A percentile compares a stretch with the other conserved stretches of the same genome.
phyloP scores from a whole-genome alignment of 305 asterid genomes.

The Fraxinus baroniana region DNA sequence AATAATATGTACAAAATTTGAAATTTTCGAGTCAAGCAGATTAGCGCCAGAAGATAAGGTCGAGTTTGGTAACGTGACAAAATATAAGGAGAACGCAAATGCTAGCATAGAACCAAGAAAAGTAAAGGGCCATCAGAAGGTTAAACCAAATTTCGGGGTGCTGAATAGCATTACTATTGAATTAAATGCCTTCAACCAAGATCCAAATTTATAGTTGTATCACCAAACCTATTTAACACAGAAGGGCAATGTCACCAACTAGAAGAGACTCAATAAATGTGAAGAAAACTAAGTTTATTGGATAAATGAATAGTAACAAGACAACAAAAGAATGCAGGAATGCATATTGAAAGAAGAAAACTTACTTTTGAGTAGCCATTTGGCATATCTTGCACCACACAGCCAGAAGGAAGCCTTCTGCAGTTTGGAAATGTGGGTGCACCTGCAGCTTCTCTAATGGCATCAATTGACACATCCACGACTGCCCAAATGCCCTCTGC shows the following conservation, averaged over 20 bases:
- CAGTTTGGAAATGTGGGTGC: slow-evolving; percentile 33
- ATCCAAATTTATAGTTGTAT: slow-evolving; percentile 43
- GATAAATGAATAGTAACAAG: slow-evolving; percentile 30
- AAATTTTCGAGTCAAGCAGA: slow-evolving; percentile 13
- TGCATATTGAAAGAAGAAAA: slow-evolving; percentile 22
- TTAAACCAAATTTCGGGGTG: background rate
- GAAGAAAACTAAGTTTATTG: slow-evolving; percentile 25
- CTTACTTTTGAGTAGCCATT: slow-evolving; percentile 89
- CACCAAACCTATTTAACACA: slow-evolving; percentile 61
- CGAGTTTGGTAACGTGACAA: background rate
- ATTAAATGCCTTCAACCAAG: slow-evolving; percentile 39
- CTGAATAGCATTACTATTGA: background rate
- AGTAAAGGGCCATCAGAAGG: background rate
- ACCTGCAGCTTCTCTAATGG: slow-evolving; percentile 48
- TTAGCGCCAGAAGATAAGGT: background rate
- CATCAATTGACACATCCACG: slow-evolving; percentile 81
- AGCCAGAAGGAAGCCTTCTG: slow-evolving; percentile 95
- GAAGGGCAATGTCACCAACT: slow-evolving; percentile 42
- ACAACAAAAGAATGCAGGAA: slow-evolving; percentile 38
- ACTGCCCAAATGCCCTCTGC: slow-evolving; percentile 95
- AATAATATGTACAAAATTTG: slow-evolving; percentile 38
- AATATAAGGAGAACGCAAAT: background rate
- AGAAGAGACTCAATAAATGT: slow-evolving; percentile 43
- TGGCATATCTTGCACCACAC: slow-evolving; percentile 94
- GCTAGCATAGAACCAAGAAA: background rate